phyloP scores from a whole-genome alignment of 1,284 basidiomycete species.

The Acaromyces ingoldii region DNA sequence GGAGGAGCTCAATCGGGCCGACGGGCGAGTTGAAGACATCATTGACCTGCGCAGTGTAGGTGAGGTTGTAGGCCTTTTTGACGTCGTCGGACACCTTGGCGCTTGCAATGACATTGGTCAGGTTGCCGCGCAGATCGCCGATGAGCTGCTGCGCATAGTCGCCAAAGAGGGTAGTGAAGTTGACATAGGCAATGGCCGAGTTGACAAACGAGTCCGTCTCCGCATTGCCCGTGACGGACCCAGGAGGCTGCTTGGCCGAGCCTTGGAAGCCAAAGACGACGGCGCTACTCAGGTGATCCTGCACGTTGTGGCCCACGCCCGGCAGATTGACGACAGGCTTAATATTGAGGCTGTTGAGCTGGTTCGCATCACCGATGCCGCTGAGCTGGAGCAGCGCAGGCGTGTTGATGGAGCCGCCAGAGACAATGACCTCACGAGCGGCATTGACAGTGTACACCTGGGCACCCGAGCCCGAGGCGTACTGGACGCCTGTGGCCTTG shows the following conservation, averaged over 20 bases:
- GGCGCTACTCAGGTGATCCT: conserved; percentile 54
- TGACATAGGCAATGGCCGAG: conserved; percentile 64
- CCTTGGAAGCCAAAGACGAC: conserved; percentile 11
- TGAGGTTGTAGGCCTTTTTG: conserved; percentile 62
- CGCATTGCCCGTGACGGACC: conserved; percentile 41
- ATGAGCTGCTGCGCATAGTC: conserved; percentile 39
- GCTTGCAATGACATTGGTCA: conserved; percentile 52
- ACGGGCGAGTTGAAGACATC: conserved; percentile 41
- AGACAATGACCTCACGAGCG: conserved; percentile 60
- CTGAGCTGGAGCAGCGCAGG: conserved; percentile 67
- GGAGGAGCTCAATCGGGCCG: conserved; percentile 35
- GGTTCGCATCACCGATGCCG: conserved; percentile 57
- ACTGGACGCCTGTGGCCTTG: conserved; percentile 61
- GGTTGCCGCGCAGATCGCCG: conserved; percentile 50
- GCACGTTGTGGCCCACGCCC: conserved; percentile 37
- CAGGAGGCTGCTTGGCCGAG: conserved; percentile 46
- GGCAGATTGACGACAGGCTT: conserved; percentile 15
- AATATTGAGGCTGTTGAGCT: conserved; percentile 22
- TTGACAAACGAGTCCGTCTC: conserved; percentile 64
- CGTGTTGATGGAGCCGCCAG: conserved; percentile 36
- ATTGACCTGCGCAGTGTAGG: conserved; percentile 59
- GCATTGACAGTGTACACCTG: conserved; percentile 56
- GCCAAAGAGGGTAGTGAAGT: conserved; percentile 58
- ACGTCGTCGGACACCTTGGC: conserved; percentile 60
- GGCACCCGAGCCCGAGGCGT: conserved; percentile 52